Evolutionary conservation across 805 yeast species (phyloP).

Genomic region (Saccharomyces mikatae): DNA sequence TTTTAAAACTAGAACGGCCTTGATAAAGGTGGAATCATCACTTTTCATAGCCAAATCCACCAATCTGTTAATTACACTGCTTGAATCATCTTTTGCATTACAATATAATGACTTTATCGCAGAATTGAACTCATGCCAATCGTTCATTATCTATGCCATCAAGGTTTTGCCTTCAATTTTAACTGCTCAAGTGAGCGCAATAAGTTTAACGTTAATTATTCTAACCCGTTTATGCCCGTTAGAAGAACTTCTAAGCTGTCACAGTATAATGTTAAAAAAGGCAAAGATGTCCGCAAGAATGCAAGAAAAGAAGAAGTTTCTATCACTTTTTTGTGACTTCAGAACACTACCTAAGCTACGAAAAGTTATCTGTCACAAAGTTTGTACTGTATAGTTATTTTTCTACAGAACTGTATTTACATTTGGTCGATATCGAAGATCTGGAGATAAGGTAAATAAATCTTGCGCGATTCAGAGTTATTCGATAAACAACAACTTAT

Average conservation of each 20-base stretch:
- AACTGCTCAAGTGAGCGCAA: neutral
- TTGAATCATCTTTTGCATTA: neutral
- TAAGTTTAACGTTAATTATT: neutral
- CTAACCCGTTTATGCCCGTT: neutral
- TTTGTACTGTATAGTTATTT: neutral
- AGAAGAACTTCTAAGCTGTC: neutral
- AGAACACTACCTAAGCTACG: neutral
- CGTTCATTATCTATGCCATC: neutral
- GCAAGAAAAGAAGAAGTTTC: neutral
- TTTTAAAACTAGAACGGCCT: conserved; percentile 9
- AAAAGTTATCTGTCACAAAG: neutral
- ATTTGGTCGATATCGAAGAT: neutral
- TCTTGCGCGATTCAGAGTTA: neutral
- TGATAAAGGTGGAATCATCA: conserved; percentile 10
- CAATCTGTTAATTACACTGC: neutral
- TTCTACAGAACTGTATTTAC: neutral
- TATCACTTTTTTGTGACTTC: neutral
- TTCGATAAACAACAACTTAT: neutral
- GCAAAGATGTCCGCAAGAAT: neutral
- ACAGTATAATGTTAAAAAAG: neutral
- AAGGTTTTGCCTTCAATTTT: neutral
- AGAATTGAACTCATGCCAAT: conserved; percentile 7
- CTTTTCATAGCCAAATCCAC: conserved; percentile 1
- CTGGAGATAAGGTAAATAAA: neutral
- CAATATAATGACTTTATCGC: conserved; percentile 3